Conservation (phyloP, 352 stramenopile genomes). For the Halophytophthora batemanensis region DNA sequence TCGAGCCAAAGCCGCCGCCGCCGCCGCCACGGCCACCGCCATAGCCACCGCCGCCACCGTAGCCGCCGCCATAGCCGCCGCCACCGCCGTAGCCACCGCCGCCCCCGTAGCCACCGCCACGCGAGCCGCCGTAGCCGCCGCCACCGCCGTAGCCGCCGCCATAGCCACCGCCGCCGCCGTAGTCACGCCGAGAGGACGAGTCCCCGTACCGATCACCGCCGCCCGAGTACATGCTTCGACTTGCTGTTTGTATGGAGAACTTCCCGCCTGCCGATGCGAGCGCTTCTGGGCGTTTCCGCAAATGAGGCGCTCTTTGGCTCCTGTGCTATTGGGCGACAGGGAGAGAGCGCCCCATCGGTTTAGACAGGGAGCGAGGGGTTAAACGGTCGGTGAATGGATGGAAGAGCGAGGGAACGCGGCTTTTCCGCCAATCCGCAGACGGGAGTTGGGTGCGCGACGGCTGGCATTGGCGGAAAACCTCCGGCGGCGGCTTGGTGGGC, state of each 20-base stretch:
- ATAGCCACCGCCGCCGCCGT: constrained; percentile 29
- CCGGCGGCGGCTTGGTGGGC: too few relatives aligned
- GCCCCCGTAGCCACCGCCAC: constrained; percentile 12
- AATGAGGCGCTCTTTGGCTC: constrained; percentile 11
- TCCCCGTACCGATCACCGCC: constrained; percentile 68
- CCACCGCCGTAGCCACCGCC: constrained; percentile 31
- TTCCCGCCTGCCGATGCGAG: constrained; percentile 6
- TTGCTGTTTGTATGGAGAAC: constrained; percentile 21
- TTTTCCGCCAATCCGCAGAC: too few relatives aligned
- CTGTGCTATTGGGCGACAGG: constrained; percentile 1
- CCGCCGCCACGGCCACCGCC: constrained; percentile 34
- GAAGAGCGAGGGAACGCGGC: too few relatives aligned
- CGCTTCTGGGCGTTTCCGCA: constrained; percentile 17
- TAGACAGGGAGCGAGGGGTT: too few relatives aligned
- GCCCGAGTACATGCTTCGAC: constrained; percentile 51
- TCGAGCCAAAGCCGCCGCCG: constrained; percentile 29
- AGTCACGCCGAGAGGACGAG: constrained; percentile 72
- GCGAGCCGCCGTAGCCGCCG: constrained; percentile 26
- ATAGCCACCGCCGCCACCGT: constrained; percentile 25
- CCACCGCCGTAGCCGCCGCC: constrained; percentile 23
- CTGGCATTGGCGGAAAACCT: too few relatives aligned
- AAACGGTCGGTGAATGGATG: too few relatives aligned
- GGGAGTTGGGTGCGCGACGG: too few relatives aligned
- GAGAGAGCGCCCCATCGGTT: constrained; percentile 24
- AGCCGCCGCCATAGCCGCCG: constrained; percentile 30